Evolutionary conservation across 257 asterid genomes (phyloP).

Genomic region (Solanum pinnatisectum): DNA sequence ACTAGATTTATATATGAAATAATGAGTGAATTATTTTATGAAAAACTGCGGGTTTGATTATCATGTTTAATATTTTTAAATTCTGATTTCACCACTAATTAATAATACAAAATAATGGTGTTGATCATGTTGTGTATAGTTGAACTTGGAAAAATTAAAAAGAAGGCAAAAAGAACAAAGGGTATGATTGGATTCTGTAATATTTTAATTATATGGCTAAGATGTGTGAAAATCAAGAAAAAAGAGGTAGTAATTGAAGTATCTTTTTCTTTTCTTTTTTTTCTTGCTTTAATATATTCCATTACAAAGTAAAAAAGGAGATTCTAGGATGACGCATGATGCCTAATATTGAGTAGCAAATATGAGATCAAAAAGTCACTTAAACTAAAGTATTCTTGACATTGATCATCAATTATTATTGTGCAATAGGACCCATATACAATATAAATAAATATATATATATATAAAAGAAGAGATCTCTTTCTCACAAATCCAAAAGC

Average conservation of each 20-base stretch:
- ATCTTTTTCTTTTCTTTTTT: neutral
- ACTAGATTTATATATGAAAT: neutral
- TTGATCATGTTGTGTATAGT: neutral
- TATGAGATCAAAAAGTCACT: slow-evolving; percentile 42
- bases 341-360: slow-evolving; percentile 12
- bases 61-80: neutral
- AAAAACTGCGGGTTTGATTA: neutral
- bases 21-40: neutral
- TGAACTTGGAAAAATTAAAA: neutral
- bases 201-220: slow-evolving; percentile 33
- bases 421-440: slow-evolving; percentile 17
- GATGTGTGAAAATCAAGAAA: slow-evolving; percentile 40
- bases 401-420: slow-evolving; percentile 52
- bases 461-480: slow-evolving; percentile 5
- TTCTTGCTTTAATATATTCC: slow-evolving; percentile 64
- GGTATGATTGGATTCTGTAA: slow-evolving; percentile 2
- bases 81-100: too few relatives aligned
- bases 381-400: slow-evolving; percentile 3
- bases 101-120: neutral
- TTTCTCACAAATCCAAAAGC: slow-evolving; percentile 28
- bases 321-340: slow-evolving; percentile 75
- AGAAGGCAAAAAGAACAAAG: neutral
- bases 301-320: slow-evolving; percentile 64
- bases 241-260: slow-evolving; percentile 16
- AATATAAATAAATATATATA: neutral